Conservation (phyloP, 441 rosid species). For the Isatis lusitanica region DNA sequence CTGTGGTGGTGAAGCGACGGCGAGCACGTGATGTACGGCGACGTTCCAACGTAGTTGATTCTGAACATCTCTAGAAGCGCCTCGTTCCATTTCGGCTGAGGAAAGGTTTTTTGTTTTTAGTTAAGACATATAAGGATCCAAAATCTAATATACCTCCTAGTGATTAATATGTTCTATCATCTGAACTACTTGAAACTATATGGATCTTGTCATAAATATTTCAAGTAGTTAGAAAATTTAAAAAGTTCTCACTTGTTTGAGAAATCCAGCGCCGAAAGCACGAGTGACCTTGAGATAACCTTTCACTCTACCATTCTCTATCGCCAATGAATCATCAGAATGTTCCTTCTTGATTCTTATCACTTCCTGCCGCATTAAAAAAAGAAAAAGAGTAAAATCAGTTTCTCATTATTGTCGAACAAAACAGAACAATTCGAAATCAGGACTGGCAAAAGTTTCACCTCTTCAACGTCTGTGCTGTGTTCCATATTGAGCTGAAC, state of each 20-base stretch:
- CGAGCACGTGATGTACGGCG: constrained; percentile 57
- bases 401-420: background rate
- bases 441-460: background rate
- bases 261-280: constrained; percentile 75
- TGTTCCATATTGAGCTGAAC: constrained; percentile 68
- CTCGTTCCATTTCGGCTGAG: constrained; percentile 68
- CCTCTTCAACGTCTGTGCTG: constrained; percentile 61
- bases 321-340: constrained; percentile 53
- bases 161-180: background rate
- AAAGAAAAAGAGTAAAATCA: background rate
- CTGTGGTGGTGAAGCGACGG: constrained; percentile 61
- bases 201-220: background rate
- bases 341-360: constrained; percentile 60
- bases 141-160: background rate
- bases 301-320: constrained; percentile 59
- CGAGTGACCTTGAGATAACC: constrained; percentile 74
- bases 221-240: background rate
- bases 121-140: background rate
- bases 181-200: background rate
- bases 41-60: constrained; percentile 57
- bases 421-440: background rate
- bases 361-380: constrained; percentile 49
- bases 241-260: constrained; percentile 48
- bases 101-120: background rate
- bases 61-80: constrained; percentile 62